Base-by-base conservation (phyloP, 129 eudicot genomes). In the Oenanthe sinensis region DNA sequence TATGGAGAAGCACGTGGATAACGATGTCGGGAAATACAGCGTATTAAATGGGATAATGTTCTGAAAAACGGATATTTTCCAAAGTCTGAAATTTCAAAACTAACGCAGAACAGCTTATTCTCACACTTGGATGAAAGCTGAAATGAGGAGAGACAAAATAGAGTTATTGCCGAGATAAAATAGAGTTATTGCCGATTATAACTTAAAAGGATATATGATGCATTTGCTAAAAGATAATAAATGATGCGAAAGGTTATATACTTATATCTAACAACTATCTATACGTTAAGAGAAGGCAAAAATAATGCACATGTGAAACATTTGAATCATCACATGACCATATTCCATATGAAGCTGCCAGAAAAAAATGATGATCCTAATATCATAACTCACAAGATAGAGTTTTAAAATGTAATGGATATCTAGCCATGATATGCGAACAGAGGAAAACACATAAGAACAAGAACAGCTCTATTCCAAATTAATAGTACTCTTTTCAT, bases 51-150 rank as follows among this genome's bases (percentile, higher is more conserved):
- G 78, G 96, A 86, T 42, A 79, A 68, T 33, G 78, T 87, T 85
- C 88, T 89, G 28, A 91, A 77, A 67, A 91, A 94, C 77, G 93
- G 91, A 82, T 79, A 88, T 48, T 69, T 83, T 30, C 85, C 96
- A 82, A 82, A 77, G 42, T 84, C 82, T 9, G 84, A 86, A 80
- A 90, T 63, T 52, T 72, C 79, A 80, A 94, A 94, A 79, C 80
- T 88, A 74, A 94, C 79, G 78, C 88, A 79, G 82, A 94, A 91
- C 79, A 94, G 84, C 90, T 80, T 84, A 71, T 91, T 85, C 62
- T 94, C 96, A 77, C 97, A 91, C 88, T 91, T 90, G 22, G 97
- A 91, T 75, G 98, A 94, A 79, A 91, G 93, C 97, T 94, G 94
- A 75, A 85, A 86, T 33, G 50, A 78, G 33, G 15, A 37, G 22